Evolutionary conservation across 257 asterid genomes (phyloP), one percentile per base, ranked within the genome.

Genomic region (Jacaranda mimosifolia): DNA sequence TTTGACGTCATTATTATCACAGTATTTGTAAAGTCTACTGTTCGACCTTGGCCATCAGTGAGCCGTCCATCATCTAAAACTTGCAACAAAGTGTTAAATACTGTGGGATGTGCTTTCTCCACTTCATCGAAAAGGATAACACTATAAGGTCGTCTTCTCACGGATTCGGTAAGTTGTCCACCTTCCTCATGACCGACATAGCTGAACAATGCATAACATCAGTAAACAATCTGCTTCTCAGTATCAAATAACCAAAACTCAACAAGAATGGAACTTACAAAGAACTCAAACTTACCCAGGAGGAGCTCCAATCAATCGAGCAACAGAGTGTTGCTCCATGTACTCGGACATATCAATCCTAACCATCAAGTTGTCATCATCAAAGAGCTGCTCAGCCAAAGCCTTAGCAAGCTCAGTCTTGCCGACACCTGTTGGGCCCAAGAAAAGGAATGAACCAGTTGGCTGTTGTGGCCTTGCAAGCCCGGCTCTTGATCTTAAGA

Each of bases 151-250:
- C 98, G 78, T 66, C 98, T 83, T 88, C 99, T 90, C 60, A 96
- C 96, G 0, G 96, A 87, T 82, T 96, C 97, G 0, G 97, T 96
- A 18, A 96, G 83, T 39, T 93, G 98, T 7, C 99, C 99, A 3
- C 99, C 98, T 82, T 93, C 97, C n/a, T 93, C 99, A 0, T 91
- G 98, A 11, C 98, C 99, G 42, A 95, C 93, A 10, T 94, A 94
- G 42, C 98, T 93, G 77, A 12, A 21, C 38, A 64, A 6, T 19
- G 7, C 4, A n/a, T 40, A 26, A 12, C 0, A 32, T 42, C 3
- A 46, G 15, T 6, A 36, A 68, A 17, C 40, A 74, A 62, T 4
- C 21, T 39, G 11, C 5, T 17, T 7, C 9, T 32, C 1, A 1
- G 11, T 18, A 4, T 42, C 7, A 0, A 72, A 2, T 1, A 39